phyloP scores from a whole-genome alignment of 805 yeast species.

The Saccharomyces cerevisiae region DNA sequence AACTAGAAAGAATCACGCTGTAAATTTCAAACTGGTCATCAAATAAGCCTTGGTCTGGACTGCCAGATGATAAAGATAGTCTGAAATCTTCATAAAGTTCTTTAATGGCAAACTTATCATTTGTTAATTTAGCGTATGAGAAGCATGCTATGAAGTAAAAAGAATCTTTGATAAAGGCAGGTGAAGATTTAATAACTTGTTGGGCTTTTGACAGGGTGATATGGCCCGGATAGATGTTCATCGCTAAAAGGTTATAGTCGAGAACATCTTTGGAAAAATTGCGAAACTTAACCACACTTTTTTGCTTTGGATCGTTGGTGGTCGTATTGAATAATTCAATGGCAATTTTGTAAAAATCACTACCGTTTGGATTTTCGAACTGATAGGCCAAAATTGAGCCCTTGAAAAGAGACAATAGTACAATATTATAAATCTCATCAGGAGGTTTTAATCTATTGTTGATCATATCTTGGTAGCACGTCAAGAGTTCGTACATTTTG shows the following conservation, averaged over 20 bases:
- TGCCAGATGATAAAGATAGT: conserved; percentile 6
- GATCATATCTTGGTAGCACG: conserved; percentile 61
- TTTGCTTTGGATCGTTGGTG: conserved; percentile 25
- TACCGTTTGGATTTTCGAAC: conserved; percentile 34
- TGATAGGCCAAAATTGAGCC: conserved; percentile 39
- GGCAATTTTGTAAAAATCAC: conserved; percentile 43
- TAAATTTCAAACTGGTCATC: conserved; percentile 42
- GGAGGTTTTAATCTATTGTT: conserved; percentile 48
- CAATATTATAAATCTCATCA: conserved; percentile 43
- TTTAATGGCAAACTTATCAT: conserved; percentile 34
- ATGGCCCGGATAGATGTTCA: conserved; percentile 34
- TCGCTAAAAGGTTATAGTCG: conserved; percentile 41
- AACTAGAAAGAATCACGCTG: conserved; percentile 42
- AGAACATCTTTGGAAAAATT: conserved; percentile 36
- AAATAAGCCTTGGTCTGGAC: conserved; percentile 13
- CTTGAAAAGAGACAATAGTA: conserved; percentile 42
- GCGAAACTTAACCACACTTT: conserved; percentile 26
- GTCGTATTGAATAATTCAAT: conserved; percentile 39
- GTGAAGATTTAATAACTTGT: conserved; percentile 24
- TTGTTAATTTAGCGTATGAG: conserved; percentile 33
- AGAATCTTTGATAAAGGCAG: conserved; percentile 22
- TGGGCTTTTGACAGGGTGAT: conserved; percentile 29
- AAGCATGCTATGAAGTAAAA: conserved; percentile 35
- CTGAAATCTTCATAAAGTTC: conserved; percentile 35
- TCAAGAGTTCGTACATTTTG: conserved; percentile 52